Base-by-base conservation (phyloP, 169 alveolate genomes). In the Plasmodium vinckei region DNA sequence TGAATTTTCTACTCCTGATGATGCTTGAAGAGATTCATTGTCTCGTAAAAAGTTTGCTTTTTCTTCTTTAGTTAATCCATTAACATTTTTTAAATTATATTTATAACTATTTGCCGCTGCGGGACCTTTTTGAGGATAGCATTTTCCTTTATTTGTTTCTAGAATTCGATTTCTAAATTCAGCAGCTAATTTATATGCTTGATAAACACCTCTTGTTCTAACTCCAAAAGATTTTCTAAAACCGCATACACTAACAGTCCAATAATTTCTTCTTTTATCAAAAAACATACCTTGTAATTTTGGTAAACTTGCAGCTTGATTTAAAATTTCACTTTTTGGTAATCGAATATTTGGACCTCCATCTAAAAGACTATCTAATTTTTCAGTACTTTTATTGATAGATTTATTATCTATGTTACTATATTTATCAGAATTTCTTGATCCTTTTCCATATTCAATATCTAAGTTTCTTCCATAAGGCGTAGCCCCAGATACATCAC, bases 231-330 rank as follows among this genome's bases (percentile, higher is more conserved):
- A 86, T 69, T 86, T 86, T 19, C 91, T 68, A 39, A 86, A 86
- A 59, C 91, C 91, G 13, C 91, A 86, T 5, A 86, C 91, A 71
- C 91, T 86, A 2, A 86, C 91, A n/a, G 91, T 86, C 91, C 91
- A 86, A 23, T 86, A 86, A 63, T 86, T 86, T 70, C 91, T 68
- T 86, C 91, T 68, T 44, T 86, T 86, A 27, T 86, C 91, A 86
- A 86, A 86, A 19, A 86, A 86, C 91, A 86, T 86, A 42, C 91
- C 91, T 70, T 86, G 91, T 46, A 86, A 47, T 53, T 86, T 86
- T 39, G 91, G 91, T 53, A 86, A 49, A 17, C 87, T 86, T 6
- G 91, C 72, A 5, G 91, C 91, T 49, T 86, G 91, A 64, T 71
- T 86, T 70, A 86, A 64, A n/a, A 86, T 86, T 86, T 86, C 91